Base-by-base conservation (phyloP, 2,329 filamentous ascomycete species). In the Chaetomiaceae sp. region DNA sequence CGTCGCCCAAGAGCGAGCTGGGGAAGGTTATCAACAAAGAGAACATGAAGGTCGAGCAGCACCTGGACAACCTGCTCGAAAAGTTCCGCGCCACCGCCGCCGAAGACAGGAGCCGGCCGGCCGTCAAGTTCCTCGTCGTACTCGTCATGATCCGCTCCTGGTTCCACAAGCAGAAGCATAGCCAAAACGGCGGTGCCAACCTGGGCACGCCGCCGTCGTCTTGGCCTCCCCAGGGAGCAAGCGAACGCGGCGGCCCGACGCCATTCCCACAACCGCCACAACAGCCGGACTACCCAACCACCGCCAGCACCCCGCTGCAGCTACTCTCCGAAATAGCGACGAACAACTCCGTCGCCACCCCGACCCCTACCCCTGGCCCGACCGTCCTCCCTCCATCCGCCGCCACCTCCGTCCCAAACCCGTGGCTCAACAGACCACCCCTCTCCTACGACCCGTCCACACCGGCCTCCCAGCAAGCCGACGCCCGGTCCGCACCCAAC, bases 91-190 rank as follows among this genome's bases (percentile, higher is more conserved):
- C 75, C 32, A 74, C 81, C 0, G 82, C 83, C 0, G 76, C 77
- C 3, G 74, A 76, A 1, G 78, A 84, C 41, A 77, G 75, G 49
- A 86, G 79, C 36, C 73, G 82, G 1, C 79, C 83, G 0, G 78
- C 83, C 0, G 71, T 74, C 40, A 88, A 87, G 62, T 89, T 89
- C 52, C 69, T 84, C 2, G 72, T 86, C 48, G 81, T 88, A 6
- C 67, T 89, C 9, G 69, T 75, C 40, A 84, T 88, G 80, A 66
- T 90, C 20, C 78, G 78, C 34, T 76, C 73, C 20, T 88, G 84
- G 84, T 86, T 85, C 60, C 62, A 76, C 58, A 70, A 79, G 54
- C 71, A 76, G 48, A 65, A 62, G 42, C 66, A 68, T 48, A 52
- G 40, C 39, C 52, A 50, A 12, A 48, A 38, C 9, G 38, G 41